phyloP scores from a whole-genome alignment of 2,329 filamentous ascomycete genomes.

The Fusarium domesticum region DNA sequence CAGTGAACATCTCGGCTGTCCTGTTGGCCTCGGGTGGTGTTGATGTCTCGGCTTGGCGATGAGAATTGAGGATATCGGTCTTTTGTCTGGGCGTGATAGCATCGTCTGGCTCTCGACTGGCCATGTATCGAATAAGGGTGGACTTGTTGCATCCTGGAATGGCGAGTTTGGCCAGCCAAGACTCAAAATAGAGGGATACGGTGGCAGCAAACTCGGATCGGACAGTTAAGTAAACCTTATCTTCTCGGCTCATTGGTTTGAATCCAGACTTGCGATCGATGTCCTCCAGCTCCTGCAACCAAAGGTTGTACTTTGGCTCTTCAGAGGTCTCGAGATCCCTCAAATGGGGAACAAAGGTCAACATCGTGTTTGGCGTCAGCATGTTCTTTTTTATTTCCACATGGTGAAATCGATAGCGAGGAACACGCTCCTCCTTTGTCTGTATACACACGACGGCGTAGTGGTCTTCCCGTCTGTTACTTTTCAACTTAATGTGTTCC shows the following conservation, averaged over 20 bases:
- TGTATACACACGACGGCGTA: conserved; percentile 46
- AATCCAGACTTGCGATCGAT: conserved; percentile 59
- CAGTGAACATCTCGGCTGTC: conserved; percentile 50
- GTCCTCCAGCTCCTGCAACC: conserved; percentile 56
- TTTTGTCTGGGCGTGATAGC: conserved; percentile 55
- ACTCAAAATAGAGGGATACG: conserved; percentile 52
- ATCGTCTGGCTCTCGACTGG: conserved; percentile 45
- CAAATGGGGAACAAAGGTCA: conserved; percentile 59
- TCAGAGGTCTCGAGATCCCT: conserved; percentile 56
- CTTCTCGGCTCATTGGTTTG: conserved; percentile 49
- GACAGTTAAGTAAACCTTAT: conserved; percentile 49
- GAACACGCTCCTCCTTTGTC: conserved; percentile 51
- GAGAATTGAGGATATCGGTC: conserved; percentile 48
- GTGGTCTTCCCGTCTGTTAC: conserved; percentile 43
- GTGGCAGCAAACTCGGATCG: conserved; percentile 51
- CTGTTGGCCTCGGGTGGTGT: conserved; percentile 42
- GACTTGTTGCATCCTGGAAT: conserved; percentile 52
- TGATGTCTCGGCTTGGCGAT: conserved; percentile 39
- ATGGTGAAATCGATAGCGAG: conserved; percentile 58
- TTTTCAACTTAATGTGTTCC: conserved; percentile 45
- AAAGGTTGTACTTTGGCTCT: conserved; percentile 53
- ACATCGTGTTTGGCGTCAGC: conserved; percentile 57
- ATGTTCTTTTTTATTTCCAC: conserved; percentile 59
- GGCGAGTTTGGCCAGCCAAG: conserved; percentile 49
- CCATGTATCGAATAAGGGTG: conserved; percentile 53